phyloP scores from a whole-genome alignment of 148 eudicot genomes.

The Persicaria tinctoria region DNA sequence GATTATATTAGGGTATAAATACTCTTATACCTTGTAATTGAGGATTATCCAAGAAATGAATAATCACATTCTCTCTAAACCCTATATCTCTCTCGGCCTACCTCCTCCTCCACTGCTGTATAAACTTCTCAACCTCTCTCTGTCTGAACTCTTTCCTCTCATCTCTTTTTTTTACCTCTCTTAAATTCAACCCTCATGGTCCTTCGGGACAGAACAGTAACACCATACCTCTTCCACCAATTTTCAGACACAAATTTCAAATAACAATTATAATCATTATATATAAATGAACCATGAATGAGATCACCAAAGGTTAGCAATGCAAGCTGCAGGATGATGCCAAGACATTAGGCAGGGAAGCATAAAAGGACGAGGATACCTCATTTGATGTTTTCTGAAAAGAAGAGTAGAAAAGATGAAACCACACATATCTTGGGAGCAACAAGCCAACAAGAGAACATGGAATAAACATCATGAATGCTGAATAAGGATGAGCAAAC shows the following conservation, averaged over 20 bases:
- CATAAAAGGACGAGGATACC: constrained; percentile 28
- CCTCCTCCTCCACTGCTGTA: no score
- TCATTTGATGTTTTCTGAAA: constrained; percentile 34
- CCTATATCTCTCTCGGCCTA: no score
- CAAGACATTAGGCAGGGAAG: not conserved
- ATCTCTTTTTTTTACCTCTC: no score
- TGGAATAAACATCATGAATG: constrained; percentile 87
- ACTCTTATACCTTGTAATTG: no score
- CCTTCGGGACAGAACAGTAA: no score
- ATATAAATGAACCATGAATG: not conserved
- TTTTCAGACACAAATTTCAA: not conserved
- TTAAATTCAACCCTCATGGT: no score
- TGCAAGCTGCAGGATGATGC: not conserved
- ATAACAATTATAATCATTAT: not conserved
- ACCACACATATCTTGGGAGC: constrained; percentile 52
- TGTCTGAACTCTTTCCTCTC: no score
- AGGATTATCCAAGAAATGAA: no score
- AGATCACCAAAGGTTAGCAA: not conserved
- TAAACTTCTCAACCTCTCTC: no score
- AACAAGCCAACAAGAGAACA: constrained; percentile 79
- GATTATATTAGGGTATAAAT: no score
- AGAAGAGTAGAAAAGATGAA: constrained; percentile 28
- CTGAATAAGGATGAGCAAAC: constrained; percentile 82
- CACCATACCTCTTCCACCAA: not conserved
- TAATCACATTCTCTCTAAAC: no score